Evolutionary conservation across 129 eudicot species (phyloP).

Genomic region (Lonicera japonica): DNA sequence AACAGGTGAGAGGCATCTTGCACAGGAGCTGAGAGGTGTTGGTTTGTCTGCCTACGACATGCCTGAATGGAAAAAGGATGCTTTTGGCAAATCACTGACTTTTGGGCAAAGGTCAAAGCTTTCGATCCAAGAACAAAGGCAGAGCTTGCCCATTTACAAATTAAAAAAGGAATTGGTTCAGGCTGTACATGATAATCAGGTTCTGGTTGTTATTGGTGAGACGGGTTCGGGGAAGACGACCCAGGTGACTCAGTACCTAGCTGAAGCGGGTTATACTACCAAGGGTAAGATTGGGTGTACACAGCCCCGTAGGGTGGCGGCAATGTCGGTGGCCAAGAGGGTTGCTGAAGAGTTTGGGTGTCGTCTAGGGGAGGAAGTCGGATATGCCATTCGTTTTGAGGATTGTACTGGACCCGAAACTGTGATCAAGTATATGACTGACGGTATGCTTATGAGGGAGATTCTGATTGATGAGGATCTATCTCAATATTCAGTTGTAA

Average conservation of each 20-base stretch:
- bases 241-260: constrained; percentile 77
- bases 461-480: constrained; percentile 57
- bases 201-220: constrained; percentile 79
- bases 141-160: constrained; percentile 77
- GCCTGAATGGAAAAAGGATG: constrained; percentile 96
- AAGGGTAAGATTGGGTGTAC: constrained; percentile 83
- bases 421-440: constrained; percentile 89
- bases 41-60: constrained; percentile 81
- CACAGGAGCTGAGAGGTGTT: constrained; percentile 87
- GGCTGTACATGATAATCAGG: constrained; percentile 82
- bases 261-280: constrained; percentile 91
- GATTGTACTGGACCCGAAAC: constrained; percentile 96
- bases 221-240: constrained; percentile 91
- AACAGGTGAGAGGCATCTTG: constrained; percentile 84
- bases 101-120: constrained; percentile 86
- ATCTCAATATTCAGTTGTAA: constrained; percentile 73
- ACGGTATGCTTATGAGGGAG: constrained; percentile 83
- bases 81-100: constrained; percentile 69
- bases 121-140: constrained; percentile 84
- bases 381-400: constrained; percentile 90
- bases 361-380: constrained; percentile 90
- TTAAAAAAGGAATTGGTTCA: constrained; percentile 68
- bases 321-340: constrained; percentile 84
- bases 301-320: constrained; percentile 94
- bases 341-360: constrained; percentile 95